A percentile compares a stretch with the other conserved stretches of the same genome.
These are phyloP conservation scores for Myxozyma sirexii DNA, from an alignment of 805 yeast genomes.

Conservation along the genomic window DNA sequence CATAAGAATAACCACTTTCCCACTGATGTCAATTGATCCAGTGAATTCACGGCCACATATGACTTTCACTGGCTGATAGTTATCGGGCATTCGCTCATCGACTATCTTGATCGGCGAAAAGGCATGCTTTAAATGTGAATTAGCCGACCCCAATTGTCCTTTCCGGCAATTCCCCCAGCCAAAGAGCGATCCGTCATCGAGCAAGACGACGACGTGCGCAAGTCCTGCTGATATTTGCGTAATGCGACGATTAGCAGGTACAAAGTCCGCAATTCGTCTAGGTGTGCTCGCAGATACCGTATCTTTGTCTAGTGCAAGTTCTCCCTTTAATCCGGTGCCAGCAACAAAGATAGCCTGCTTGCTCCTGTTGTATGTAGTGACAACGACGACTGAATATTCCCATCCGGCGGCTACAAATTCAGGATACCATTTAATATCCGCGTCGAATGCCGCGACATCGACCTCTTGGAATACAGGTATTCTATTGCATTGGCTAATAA, in stretches of 20 bases:
- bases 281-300: conserved; percentile 7
- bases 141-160: conserved; percentile 52
- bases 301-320: conserved; percentile 58
- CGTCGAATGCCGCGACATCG: neutral
- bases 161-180: conserved; percentile 74
- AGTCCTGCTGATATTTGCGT: conserved; percentile 39
- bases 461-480: neutral
- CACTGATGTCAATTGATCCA: conserved; percentile 40
- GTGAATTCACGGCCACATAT: conserved; percentile 65
- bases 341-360: conserved; percentile 48
- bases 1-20: conserved; percentile 27
- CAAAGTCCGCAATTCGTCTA: conserved; percentile 30
- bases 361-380: conserved; percentile 37
- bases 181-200: conserved; percentile 49
- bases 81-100: conserved; percentile 1
- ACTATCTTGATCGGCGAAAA: conserved; percentile 6
- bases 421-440: neutral
- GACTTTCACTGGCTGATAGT: conserved; percentile 26
- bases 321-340: conserved; percentile 75
- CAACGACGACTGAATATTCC: conserved; percentile 68
- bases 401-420: conserved; percentile 68
- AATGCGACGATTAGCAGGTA: conserved; percentile 23
- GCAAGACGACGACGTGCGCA: conserved; percentile 41
- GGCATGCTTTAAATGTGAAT: conserved; percentile 12
- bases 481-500: conserved; percentile 28